Base-by-base conservation (phyloP, 306 rosid species). In the Comarum palustre region DNA sequence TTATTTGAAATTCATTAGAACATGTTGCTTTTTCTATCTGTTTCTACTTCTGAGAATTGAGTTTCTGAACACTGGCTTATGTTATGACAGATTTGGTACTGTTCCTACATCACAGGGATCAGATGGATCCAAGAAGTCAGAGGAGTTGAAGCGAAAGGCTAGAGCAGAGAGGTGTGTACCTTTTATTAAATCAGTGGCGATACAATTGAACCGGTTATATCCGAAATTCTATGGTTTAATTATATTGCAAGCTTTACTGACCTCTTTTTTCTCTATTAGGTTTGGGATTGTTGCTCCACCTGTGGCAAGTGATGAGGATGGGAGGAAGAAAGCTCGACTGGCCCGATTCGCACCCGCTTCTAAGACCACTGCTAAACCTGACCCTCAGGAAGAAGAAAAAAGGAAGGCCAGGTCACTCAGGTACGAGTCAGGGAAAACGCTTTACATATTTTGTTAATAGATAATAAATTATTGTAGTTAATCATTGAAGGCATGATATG, bases 321-420 rank as follows among this genome's bases (percentile, higher is more conserved):
- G 85, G 16, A 94, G 83, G 85, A 94, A 94, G 88, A 91, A 94
- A 88, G 99, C 99, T 60, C 88, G 96, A 38, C 86, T 84, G 64
- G 91, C 88, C 68, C 86, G 91, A 76, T 91, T 91, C 78, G 78
- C 92, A 10, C 78, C 93, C 0, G 79, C 9, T 77, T 78, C 95
- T 8, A 83, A 87, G 68, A 67, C 74, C 17, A 95, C 87, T 79
- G 74, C 86, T 42, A 83, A 85, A 72, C 48, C 77, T 39, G 97
- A 91, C 80, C 83, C 89, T 48, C 63, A 54, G 24, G 99, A 94
- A 79, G 99, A 91, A 66, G 96, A 82, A 74, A 91, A 90, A 77
- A 82, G 84, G 89, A 94, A 86, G 82, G 92, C 88, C 48, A 89
- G 99, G 69, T 92, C 93, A 46, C 72, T 82, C 48, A 93, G 98